Conservation (phyloP, 768 basidiomycete species). For the Cystofilobasidium capitatum region DNA sequence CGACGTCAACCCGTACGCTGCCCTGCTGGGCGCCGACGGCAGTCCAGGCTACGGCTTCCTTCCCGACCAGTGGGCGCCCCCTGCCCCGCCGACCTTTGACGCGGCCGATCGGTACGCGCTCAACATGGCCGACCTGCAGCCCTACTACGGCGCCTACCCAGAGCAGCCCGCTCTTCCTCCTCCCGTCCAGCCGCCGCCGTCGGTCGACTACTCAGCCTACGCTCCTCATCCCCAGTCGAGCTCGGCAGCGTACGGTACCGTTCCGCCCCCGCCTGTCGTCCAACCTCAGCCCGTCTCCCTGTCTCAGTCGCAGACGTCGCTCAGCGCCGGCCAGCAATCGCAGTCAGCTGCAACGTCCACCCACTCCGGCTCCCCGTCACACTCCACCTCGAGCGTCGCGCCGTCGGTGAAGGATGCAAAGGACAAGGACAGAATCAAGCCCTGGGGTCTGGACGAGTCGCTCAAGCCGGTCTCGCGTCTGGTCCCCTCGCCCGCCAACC, state of each 20-base stretch:
- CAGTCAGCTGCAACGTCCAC: not conserved
- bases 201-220: not conserved
- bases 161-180: not conserved
- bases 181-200: not conserved
- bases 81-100: not conserved
- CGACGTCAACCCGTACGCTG: not conserved
- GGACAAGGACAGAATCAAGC: too few species aligned
- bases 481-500: not conserved
- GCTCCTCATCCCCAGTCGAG: not conserved
- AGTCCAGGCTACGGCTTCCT: not conserved
- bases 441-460: constrained; percentile 8
- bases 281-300: too few species aligned
- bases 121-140: not conserved
- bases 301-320: not conserved
- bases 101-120: not conserved
- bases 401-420: too few species aligned
- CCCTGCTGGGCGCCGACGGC: not conserved
- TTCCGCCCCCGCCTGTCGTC: too few species aligned
- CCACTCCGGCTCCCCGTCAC: constrained; percentile 8
- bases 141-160: not conserved
- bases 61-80: not conserved
- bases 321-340: not conserved
- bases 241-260: too few species aligned
- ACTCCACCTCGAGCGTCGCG: not conserved
- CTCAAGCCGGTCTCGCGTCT: constrained; percentile 20